phyloP scores from a whole-genome alignment of 2,329 filamentous ascomycete species.

The Xylariaceae sp. region DNA sequence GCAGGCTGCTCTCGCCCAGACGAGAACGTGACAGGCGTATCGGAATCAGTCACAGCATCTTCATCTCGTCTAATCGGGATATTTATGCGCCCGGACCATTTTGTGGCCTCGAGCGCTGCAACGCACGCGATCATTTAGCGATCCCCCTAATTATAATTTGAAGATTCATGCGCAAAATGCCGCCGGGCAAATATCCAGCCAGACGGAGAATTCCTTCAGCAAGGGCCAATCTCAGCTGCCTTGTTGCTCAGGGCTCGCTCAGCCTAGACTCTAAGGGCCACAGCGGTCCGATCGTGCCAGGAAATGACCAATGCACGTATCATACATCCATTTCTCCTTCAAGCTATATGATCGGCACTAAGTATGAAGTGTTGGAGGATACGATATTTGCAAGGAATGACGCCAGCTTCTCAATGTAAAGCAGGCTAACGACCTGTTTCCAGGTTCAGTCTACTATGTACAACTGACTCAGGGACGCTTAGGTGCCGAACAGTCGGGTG shows the following conservation, averaged over 20 bases:
- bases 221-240: constrained; percentile 16
- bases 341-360: too few species aligned
- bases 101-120: constrained; percentile 21
- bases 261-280: constrained; percentile 10
- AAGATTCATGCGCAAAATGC: constrained; percentile 28
- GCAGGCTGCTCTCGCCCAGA: too few species aligned
- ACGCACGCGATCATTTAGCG: constrained; percentile 20
- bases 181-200: constrained; percentile 21
- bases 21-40: too few species aligned
- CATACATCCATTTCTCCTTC: too few species aligned
- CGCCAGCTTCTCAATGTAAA: too few species aligned
- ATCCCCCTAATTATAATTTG: constrained; percentile 14
- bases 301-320: constrained; percentile 1
- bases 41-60: too few species aligned
- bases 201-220: constrained; percentile 22
- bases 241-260: constrained; percentile 13
- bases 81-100: constrained; percentile 29
- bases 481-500: too few species aligned
- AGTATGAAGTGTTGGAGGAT: too few species aligned
- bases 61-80: constrained; percentile 30
- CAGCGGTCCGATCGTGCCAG: constrained; percentile 10
- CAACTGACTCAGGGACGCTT: too few species aligned
- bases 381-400: too few species aligned
- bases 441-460: too few species aligned
- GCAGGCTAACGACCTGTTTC: too few species aligned